Evolutionary conservation across 371 early-diverging fungal species (phyloP).

Genomic region (Lichtheimia corymbifera): DNA sequence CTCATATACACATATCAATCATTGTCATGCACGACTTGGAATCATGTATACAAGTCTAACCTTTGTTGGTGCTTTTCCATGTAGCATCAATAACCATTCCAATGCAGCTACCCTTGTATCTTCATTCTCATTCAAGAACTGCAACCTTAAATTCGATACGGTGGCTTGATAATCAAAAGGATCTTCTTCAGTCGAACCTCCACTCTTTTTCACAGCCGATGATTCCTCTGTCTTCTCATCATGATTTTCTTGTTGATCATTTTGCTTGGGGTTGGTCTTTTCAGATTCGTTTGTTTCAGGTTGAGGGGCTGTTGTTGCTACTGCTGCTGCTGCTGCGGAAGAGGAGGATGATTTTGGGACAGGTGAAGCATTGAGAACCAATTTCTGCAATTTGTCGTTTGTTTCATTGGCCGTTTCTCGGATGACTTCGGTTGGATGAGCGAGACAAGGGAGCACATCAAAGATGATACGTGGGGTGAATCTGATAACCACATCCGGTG

Average conservation of each 20-base stretch:
- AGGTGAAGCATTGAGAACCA: constrained; percentile 56
- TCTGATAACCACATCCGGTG: constrained; percentile 75
- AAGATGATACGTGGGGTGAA: constrained; percentile 73
- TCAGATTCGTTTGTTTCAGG: neutral
- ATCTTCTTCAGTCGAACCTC: constrained; percentile 26
- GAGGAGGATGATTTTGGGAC: constrained; percentile 7
- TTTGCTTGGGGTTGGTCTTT: neutral
- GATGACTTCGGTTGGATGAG: constrained; percentile 67
- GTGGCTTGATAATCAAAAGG: constrained; percentile 79
- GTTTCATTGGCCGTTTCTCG: constrained; percentile 69
- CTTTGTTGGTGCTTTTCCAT: constrained; percentile 81
- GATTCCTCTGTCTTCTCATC: neutral
- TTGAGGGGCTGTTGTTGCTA: neutral
- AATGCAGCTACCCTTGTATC: constrained; percentile 84
- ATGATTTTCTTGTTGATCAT: neutral
- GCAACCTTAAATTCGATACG: constrained; percentile 72
- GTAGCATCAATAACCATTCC: constrained; percentile 93
- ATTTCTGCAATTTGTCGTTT: constrained; percentile 67
- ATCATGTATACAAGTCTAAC: constrained; percentile 19
- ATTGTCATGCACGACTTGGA: no score
- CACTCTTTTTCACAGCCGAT: constrained; percentile 24
- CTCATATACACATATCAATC: no score
- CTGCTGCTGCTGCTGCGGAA: neutral
- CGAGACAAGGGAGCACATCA: constrained; percentile 77
- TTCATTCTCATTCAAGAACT: constrained; percentile 83